These are phyloP conservation scores for Leucocoprinus leucothites DNA, from an alignment of 768 basidiomycete genomes.

Conservation along the genomic window DNA sequence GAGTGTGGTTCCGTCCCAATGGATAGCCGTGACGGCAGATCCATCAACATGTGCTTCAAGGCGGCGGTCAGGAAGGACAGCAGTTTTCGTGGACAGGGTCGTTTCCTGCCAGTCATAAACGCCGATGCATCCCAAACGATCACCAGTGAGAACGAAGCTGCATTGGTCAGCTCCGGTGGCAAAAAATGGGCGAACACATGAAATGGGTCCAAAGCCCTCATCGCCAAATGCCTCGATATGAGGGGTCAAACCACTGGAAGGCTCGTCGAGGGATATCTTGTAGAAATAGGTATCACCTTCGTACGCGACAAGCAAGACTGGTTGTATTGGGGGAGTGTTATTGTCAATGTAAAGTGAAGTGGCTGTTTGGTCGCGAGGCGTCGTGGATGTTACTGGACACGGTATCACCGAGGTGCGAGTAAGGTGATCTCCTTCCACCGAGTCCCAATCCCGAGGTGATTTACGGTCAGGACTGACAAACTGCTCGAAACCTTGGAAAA, in stretches of 20 bases:
- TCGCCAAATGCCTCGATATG: slow-evolving; percentile 45
- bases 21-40: slow-evolving; percentile 55
- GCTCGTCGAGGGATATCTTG: slow-evolving; percentile 41
- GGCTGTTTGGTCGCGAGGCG: slow-evolving; percentile 16
- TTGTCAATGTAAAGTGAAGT: slow-evolving; percentile 26
- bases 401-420: slow-evolving; percentile 31
- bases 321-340: slow-evolving; percentile 13
- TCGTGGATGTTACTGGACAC: slow-evolving; percentile 25
- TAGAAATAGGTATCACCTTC: slow-evolving; percentile 49
- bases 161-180: slow-evolving; percentile 28
- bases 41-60: slow-evolving; percentile 68
- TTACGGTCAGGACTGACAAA: background rate
- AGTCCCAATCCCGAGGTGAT: slow-evolving; percentile 5
- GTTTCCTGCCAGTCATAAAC: slow-evolving; percentile 50
- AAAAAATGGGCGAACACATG: slow-evolving; percentile 48
- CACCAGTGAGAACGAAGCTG: slow-evolving; percentile 61
- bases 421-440: slow-evolving; percentile 15
- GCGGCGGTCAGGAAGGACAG: slow-evolving; percentile 35
- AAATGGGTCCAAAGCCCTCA: slow-evolving; percentile 47
- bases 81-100: background rate
- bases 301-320: slow-evolving; percentile 50
- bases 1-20: slow-evolving; percentile 57
- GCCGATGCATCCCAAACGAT: slow-evolving; percentile 60
- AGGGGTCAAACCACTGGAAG: slow-evolving; percentile 25
- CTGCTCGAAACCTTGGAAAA: slow-evolving; percentile 48